These are phyloP conservation scores for Cercophora scortea DNA, from an alignment of 495 filamentous ascomycete genomes.

Conservation along the genomic window DNA sequence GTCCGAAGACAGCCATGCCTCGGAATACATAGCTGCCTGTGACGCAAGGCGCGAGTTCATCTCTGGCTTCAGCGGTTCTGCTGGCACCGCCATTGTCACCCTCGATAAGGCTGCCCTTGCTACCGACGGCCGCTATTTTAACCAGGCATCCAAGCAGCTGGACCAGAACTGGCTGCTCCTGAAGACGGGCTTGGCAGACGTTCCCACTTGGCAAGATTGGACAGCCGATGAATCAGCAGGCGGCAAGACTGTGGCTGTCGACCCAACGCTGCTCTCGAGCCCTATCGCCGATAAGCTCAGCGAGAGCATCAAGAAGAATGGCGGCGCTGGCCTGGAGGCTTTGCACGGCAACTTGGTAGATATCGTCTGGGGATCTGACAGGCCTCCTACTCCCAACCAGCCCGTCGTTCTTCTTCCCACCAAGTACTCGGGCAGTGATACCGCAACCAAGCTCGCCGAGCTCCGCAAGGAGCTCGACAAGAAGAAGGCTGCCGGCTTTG, in stretches of 20 bases:
- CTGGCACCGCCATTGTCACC: constrained; percentile 86
- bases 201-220: constrained; percentile 98
- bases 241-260: constrained; percentile 83
- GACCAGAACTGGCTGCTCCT: constrained; percentile 87
- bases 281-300: constrained; percentile 79
- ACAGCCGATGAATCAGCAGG: constrained; percentile 74
- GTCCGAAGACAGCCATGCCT: constrained; percentile 95
- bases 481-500: constrained; percentile 79
- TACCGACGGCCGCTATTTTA: constrained; percentile 97
- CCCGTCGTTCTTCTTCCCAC: constrained; percentile 59
- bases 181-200: constrained; percentile 87
- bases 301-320: constrained; percentile 82
- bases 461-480: constrained; percentile 87
- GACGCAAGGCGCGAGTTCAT: constrained; percentile 91
- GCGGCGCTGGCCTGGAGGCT: constrained; percentile 64
- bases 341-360: constrained; percentile 81
- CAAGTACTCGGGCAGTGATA: constrained; percentile 76
- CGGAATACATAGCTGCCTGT: constrained; percentile 93
- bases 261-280: constrained; percentile 80
- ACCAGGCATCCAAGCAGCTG: constrained; percentile 88
- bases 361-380: constrained; percentile 67
- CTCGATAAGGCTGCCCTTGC: constrained; percentile 80
- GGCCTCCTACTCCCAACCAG: constrained; percentile 69
- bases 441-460: constrained; percentile 75
- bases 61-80: constrained; percentile 91